phyloP scores from a whole-genome alignment of 1,284 basidiomycete species.

The Amylostereum chailletii region DNA sequence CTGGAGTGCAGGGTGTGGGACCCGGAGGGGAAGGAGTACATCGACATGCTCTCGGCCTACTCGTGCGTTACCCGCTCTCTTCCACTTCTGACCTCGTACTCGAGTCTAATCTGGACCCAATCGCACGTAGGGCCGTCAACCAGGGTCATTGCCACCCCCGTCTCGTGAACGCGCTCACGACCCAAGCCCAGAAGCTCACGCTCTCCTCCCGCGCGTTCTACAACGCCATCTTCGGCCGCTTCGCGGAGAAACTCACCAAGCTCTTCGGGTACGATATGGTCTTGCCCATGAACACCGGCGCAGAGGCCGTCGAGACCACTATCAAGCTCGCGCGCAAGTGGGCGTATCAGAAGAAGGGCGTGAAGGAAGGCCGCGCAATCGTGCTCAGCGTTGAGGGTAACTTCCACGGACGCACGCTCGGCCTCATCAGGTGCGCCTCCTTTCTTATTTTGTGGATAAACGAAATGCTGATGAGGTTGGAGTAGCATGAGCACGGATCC shows the following conservation, averaged over 20 bases:
- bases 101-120: conserved; percentile 5
- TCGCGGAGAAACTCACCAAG: conserved; percentile 79
- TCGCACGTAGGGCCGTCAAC: conserved; percentile 64
- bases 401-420: conserved; percentile 94
- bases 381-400: conserved; percentile 87
- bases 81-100: conserved; percentile 1
- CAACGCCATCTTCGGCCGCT: conserved; percentile 85
- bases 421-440: conserved; percentile 64
- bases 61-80: conserved; percentile 51
- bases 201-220: conserved; percentile 96
- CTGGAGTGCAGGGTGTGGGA: conserved; percentile 76
- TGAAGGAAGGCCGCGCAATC: conserved; percentile 77
- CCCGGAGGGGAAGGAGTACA: conserved; percentile 88
- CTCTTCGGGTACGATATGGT: conserved; percentile 92
- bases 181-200: conserved; percentile 87
- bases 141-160: conserved; percentile 96
- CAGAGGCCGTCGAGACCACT: conserved; percentile 92
- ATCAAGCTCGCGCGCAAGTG: conserved; percentile 87
- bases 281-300: conserved; percentile 99
- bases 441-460: conserved; percentile 8
- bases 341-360: conserved; percentile 85
- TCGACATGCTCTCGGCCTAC: conserved; percentile 96
- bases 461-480: neutral
- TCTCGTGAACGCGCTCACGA: conserved; percentile 75
- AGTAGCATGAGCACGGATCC: conserved; percentile 92